A percentile compares a stretch with the other conserved stretches of the same genome.
phyloP scores from a whole-genome alignment of 495 filamentous ascomycete species.

The Sporormia fimetaria region DNA sequence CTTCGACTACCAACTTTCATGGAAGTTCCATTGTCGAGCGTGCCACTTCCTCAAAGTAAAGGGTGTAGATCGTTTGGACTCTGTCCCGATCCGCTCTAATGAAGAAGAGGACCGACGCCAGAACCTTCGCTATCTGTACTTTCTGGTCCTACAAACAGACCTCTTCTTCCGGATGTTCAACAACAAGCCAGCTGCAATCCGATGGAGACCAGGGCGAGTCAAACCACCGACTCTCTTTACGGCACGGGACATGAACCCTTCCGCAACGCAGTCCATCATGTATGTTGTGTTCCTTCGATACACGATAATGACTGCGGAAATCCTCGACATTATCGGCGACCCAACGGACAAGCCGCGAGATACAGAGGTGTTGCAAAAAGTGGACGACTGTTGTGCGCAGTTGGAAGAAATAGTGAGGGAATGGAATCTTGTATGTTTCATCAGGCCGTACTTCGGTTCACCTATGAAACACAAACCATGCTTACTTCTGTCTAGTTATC shows the following conservation, averaged over 20 bases:
- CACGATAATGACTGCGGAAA: constrained; percentile 5
- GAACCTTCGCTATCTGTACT: constrained; percentile 2
- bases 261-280: not conserved
- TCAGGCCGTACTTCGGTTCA: too few species aligned
- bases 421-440: constrained; percentile 5
- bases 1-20: constrained; percentile 14
- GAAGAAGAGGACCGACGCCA: constrained; percentile 5
- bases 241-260: not conserved
- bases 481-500: too few species aligned
- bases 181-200: not conserved
- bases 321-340: constrained; percentile 2
- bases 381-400: constrained; percentile 3
- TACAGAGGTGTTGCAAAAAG: not conserved
- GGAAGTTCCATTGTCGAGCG: constrained; percentile 11
- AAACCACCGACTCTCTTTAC: constrained; percentile 3
- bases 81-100: not conserved
- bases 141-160: constrained; percentile 6
- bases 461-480: too few species aligned
- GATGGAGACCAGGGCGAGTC: not conserved
- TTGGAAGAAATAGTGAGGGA: constrained; percentile 5
- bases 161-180: constrained; percentile 10
- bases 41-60: constrained; percentile 7
- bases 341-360: not conserved
- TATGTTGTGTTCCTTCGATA: constrained; percentile 1
- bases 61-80: constrained; percentile 4